Base-by-base conservation (phyloP, 257 asterid genomes). In the Scutellaria barbata region DNA sequence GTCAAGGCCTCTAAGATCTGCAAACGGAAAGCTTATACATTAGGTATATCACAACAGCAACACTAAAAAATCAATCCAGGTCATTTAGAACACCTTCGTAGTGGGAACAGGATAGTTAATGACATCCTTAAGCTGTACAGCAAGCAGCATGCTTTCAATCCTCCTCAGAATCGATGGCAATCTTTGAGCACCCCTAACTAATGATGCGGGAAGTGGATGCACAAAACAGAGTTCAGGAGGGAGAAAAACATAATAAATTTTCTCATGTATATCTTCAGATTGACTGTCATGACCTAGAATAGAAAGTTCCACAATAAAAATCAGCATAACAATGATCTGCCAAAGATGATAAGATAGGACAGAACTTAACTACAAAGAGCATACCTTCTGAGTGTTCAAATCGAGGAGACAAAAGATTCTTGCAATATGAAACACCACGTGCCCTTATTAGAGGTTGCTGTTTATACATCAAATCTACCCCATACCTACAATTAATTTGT, bases 371-470 rank as follows among this genome's bases (percentile, higher is more conserved):
- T 20, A 52, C 53, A 56, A 61, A 53, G 41, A 58, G 30, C 86
- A 59, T 82, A 86, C 98, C 92, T 72, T 88, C 98, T 62, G 92
- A 86, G 80, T 89, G 96, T 79, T 95, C 99, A 73, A 89, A 95
- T 66, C 98, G 84, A 41, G 98, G 99, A 35, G 97, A 92, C 63
- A 95, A 84, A 75, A 95, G 94, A 83, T 92, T 92, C 83, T 92
- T 95, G 97, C 98, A 92, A 75, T 95, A 95, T 35, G 99, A 92
- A 80, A 95, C 98, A 79, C 99, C 98, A 8, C 98, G 96, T 57
- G 94, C 96, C 85, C 96, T 87, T 76, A 95, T 87, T 58, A 92
- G 85, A 74, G 99, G 94, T 68, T 89, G 99, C 25, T 87, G 81
- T 77, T 86, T 87, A 73, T 84, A 89, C 61, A 82, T 79, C 90